These are phyloP conservation scores for Ustilago loliicola DNA, from an alignment of 1,284 basidiomycete genomes.

Conservation along the genomic window DNA sequence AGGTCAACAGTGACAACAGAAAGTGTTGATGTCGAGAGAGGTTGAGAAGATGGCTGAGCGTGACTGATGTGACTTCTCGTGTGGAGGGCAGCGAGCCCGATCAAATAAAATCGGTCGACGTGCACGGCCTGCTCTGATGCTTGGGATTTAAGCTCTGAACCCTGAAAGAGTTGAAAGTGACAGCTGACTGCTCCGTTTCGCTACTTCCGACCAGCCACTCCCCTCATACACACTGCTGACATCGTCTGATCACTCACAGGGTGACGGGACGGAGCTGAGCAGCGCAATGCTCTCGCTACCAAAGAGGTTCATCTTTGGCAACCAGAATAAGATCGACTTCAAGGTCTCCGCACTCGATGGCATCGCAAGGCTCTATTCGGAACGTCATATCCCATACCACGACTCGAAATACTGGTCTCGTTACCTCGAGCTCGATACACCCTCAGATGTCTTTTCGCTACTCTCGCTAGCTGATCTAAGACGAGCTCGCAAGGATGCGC, in stretches of 20 bases:
- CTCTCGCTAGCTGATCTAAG: constrained; percentile 59
- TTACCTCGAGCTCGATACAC: constrained; percentile 52
- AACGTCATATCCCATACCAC: constrained; percentile 58
- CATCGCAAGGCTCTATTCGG: constrained; percentile 61
- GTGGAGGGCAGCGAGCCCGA: constrained; percentile 13
- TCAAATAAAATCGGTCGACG: constrained; percentile 4
- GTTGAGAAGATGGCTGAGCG: not conserved
- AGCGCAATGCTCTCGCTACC: constrained; percentile 44
- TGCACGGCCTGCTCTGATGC: constrained; percentile 3
- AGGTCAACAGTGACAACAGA: not conserved
- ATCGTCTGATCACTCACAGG: not conserved
- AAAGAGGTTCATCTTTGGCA: constrained; percentile 50
- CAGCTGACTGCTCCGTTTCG: not conserved
- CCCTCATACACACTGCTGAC: not conserved
- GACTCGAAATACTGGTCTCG: constrained; percentile 65
- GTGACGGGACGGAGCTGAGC: not conserved
- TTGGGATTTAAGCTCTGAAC: not conserved
- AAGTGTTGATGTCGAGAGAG: not conserved
- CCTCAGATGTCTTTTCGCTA: constrained; percentile 57
- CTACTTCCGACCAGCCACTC: not conserved
- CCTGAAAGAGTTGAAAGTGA: not conserved
- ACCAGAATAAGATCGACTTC: constrained; percentile 49
- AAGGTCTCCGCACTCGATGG: constrained; percentile 43
- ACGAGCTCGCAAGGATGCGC: constrained; percentile 45
- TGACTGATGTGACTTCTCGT: constrained; percentile 9